Conservation (phyloP, 2,329 filamentous ascomycete species). For the Venturiaceae sp. region DNA sequence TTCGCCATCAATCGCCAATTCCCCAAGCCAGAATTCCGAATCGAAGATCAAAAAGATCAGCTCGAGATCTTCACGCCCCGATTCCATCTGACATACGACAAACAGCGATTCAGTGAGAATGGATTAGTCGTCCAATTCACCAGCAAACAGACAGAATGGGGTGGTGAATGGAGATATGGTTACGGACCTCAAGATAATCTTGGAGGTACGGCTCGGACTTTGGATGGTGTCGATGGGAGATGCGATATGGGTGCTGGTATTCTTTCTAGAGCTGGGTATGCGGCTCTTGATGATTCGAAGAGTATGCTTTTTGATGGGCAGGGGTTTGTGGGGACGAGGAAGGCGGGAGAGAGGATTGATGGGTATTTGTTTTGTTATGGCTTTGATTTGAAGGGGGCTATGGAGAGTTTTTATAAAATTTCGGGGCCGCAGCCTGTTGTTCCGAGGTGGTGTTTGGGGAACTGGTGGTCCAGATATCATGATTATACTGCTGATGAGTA, state of each 20-base stretch:
- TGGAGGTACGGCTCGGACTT: slow-evolving; percentile 42
- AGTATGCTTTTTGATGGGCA: slow-evolving; percentile 47
- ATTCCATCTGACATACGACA: slow-evolving; percentile 50
- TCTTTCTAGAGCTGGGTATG: slow-evolving; percentile 40
- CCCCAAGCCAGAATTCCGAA: slow-evolving; percentile 37
- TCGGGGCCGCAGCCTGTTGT: slow-evolving; percentile 47
- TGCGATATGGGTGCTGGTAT: slow-evolving; percentile 41
- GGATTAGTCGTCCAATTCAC: slow-evolving; percentile 28
- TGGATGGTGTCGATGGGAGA: slow-evolving; percentile 45
- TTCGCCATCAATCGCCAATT: slow-evolving; percentile 49
- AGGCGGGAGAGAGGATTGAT: slow-evolving; percentile 40
- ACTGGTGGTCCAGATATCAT: slow-evolving; percentile 59
- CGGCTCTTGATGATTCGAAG: slow-evolving; percentile 43
- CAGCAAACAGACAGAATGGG: slow-evolving; percentile 6
- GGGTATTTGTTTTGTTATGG: slow-evolving; percentile 53
- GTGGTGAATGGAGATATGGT: slow-evolving; percentile 43
- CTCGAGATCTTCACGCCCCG: slow-evolving; percentile 47
- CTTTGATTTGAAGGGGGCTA: slow-evolving; percentile 43
- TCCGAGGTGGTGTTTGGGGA: slow-evolving; percentile 50
- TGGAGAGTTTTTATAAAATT: slow-evolving; percentile 44
- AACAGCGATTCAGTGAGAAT: slow-evolving; percentile 41
- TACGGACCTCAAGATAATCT: slow-evolving; percentile 31
- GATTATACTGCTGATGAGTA: slow-evolving; percentile 48
- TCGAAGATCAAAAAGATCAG: slow-evolving; percentile 34
- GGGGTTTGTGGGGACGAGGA: slow-evolving; percentile 42